phyloP scores from a whole-genome alignment of 129 eudicot genomes.

The Sambucus nigra region DNA sequence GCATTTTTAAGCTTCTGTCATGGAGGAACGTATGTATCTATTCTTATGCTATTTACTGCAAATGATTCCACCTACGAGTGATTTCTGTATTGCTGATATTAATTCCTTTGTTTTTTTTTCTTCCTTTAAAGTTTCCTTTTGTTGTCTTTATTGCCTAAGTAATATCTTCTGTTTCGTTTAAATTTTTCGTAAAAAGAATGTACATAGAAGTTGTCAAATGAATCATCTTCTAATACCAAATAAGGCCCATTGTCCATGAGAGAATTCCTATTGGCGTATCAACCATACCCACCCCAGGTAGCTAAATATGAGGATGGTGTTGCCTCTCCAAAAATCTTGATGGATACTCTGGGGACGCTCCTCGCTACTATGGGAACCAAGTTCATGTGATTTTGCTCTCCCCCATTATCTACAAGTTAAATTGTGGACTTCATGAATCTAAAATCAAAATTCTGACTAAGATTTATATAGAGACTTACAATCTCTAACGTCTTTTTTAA shows the following conservation, averaged over 20 bases:
- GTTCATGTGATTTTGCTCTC: conserved; percentile 49
- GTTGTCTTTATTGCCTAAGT: background rate
- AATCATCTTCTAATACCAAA: conserved; percentile 28
- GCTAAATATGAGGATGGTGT: conserved; percentile 65
- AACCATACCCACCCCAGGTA: conserved; percentile 51
- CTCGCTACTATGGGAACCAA: conserved; percentile 91
- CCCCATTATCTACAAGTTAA: no score
- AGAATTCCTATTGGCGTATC: conserved; percentile 16
- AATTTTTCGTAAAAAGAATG: conserved; percentile 5
- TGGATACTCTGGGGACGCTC: conserved; percentile 66
- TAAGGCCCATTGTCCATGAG: conserved; percentile 15
- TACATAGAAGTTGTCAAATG: conserved; percentile 17
- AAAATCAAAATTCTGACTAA: no score
- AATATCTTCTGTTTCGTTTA: background rate
- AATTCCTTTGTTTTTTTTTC: background rate
- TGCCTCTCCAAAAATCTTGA: conserved; percentile 39
- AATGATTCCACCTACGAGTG: no score
- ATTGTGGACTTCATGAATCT: background rate
- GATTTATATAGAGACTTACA: no score
- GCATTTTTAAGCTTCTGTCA: no score
- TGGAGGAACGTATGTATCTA: no score
- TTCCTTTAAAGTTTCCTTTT: background rate
- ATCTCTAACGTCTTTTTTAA: no score
- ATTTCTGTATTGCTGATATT: background rate
- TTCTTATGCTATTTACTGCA: no score